These are phyloP conservation scores for Coemansia sp. DNA, from an alignment of 192 early-diverging fungal species.

Conservation along the genomic window DNA sequence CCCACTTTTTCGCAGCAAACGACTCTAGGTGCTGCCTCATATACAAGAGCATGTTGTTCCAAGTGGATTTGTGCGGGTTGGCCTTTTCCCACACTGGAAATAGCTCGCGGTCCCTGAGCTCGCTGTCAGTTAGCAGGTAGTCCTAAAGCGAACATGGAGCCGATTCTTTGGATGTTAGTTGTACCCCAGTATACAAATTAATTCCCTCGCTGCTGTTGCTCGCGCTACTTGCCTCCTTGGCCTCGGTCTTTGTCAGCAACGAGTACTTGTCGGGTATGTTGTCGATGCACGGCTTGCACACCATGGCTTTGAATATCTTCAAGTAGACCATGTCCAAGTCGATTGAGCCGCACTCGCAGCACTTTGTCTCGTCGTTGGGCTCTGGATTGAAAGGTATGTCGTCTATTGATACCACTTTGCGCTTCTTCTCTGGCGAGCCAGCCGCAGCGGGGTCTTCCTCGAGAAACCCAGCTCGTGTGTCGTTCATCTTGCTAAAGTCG, in stretches of 20 bases:
- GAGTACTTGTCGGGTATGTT: slow-evolving; percentile 84
- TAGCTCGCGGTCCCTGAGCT: slow-evolving; percentile 77
- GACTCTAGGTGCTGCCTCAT: slow-evolving; percentile 83
- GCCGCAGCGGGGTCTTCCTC: slow-evolving; percentile 57
- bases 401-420: slow-evolving; percentile 16
- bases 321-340: slow-evolving; percentile 80
- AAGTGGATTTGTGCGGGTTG: slow-evolving; percentile 95
- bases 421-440: slow-evolving; percentile 25
- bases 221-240: slow-evolving; percentile 63
- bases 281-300: slow-evolving; percentile 82
- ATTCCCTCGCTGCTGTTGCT: background rate
- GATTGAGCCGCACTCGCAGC: slow-evolving; percentile 80
- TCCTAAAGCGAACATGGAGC: slow-evolving; percentile 55
- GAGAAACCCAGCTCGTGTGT: slow-evolving; percentile 89
- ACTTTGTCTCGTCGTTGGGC: slow-evolving; percentile 64
- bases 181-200: background rate
- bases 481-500: slow-evolving; percentile 83
- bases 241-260: slow-evolving; percentile 96
- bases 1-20: slow-evolving; percentile 97
- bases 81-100: slow-evolving; percentile 87
- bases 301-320: slow-evolving; percentile 70
- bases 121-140: slow-evolving; percentile 95
- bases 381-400: slow-evolving; percentile 25
- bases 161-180: background rate
- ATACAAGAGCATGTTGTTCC: slow-evolving; percentile 97